These are phyloP conservation scores for Melaleuca quinquenervia DNA, from an alignment of 345 rosid species.

Conservation along the genomic window DNA sequence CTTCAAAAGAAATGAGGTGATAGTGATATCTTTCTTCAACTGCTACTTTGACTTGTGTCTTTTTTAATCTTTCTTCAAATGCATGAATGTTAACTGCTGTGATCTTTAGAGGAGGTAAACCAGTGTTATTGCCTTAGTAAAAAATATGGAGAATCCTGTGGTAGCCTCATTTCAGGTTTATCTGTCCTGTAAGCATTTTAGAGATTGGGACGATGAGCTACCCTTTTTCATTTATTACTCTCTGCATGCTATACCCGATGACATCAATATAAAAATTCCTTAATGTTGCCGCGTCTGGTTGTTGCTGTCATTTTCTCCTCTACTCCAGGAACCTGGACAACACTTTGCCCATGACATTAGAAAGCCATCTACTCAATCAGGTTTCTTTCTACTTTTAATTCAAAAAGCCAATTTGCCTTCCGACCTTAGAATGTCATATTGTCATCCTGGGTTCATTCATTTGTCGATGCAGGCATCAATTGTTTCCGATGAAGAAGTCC, in stretches of 20 bases:
- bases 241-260: neutral
- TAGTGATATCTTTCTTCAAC: neutral
- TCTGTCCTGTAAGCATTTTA: neutral
- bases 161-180: neutral
- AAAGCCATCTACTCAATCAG: neutral
- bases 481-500: constrained; percentile 60
- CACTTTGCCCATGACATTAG: neutral
- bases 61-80: neutral
- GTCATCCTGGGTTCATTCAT: neutral
- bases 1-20: neutral
- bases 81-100: neutral
- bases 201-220: neutral
- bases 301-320: neutral
- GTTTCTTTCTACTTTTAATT: neutral
- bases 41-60: neutral
- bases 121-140: neutral
- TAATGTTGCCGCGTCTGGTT: neutral
- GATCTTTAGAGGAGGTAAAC: neutral
- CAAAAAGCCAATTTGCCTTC: neutral
- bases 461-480: constrained; percentile 24
- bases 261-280: neutral
- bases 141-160: neutral
- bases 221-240: neutral
- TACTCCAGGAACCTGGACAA: neutral
- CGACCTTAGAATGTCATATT: neutral